Evolutionary conservation across 495 filamentous ascomycete genomes (phyloP).

Genomic region (Hypoxylon lienhwacheense): DNA sequence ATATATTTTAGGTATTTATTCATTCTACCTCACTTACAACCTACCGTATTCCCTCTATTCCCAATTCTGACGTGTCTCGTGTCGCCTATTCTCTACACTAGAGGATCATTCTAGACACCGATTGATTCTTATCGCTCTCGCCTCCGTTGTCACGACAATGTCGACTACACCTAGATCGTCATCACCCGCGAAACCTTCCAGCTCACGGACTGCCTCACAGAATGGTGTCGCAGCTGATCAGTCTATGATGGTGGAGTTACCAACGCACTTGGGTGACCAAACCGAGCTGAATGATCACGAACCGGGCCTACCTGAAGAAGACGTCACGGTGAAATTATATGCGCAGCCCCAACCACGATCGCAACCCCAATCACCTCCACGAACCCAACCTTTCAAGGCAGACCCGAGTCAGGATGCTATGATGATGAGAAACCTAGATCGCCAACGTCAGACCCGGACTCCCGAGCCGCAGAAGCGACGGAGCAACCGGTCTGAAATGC

Average conservation of each 20-base stretch:
- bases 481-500: slow-evolving; percentile 39
- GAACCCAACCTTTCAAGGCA: slow-evolving; percentile 41
- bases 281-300: slow-evolving; percentile 20
- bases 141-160: too few relatives aligned
- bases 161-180: slow-evolving; percentile 36
- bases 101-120: slow-evolving; percentile 22
- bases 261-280: slow-evolving; percentile 30
- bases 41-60: slow-evolving; percentile 16
- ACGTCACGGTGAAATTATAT: slow-evolving; percentile 29
- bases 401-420: slow-evolving; percentile 42
- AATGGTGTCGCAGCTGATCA: slow-evolving; percentile 29
- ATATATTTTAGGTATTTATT: too few relatives aligned
- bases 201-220: slow-evolving; percentile 23
- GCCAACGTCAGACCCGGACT: slow-evolving; percentile 31
- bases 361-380: slow-evolving; percentile 34
- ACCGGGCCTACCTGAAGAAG: slow-evolving; percentile 19
- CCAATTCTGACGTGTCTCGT: slow-evolving; percentile 23
- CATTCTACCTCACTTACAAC: slow-evolving; percentile 1
- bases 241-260: slow-evolving; percentile 41
- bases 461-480: slow-evolving; percentile 37
- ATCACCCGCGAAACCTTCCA: slow-evolving; percentile 27
- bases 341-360: slow-evolving; percentile 38
- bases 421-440: slow-evolving; percentile 18
- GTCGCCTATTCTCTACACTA: slow-evolving; percentile 23
- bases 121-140: background rate